A percentile compares a stretch with the other conserved stretches of the same genome.
Conservation (phyloP, 2,329 filamentous ascomycete genomes). For the Hypoxylon sp. region DNA sequence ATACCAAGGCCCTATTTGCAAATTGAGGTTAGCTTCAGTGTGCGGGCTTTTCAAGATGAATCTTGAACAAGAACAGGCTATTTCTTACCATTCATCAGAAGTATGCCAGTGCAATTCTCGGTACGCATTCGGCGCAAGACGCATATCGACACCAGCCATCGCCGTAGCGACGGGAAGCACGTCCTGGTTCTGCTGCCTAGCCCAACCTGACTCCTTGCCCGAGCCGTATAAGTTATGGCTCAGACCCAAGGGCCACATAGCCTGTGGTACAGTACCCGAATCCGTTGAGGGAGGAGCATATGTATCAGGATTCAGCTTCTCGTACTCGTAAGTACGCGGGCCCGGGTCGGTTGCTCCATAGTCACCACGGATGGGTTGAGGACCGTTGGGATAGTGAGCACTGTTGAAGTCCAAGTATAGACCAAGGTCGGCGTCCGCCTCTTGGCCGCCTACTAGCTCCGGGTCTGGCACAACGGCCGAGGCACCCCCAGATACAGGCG, state of each 20-base stretch:
- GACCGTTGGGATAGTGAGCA: constrained; percentile 58
- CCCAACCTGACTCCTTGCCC: constrained; percentile 65
- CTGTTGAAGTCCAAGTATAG: constrained; percentile 68
- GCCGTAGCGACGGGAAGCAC: constrained; percentile 65
- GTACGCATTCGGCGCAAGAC: constrained; percentile 69
- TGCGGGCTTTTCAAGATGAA: neutral
- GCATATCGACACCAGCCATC: constrained; percentile 74
- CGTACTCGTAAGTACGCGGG: constrained; percentile 65
- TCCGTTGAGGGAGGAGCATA: constrained; percentile 70
- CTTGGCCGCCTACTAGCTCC: constrained; percentile 65
- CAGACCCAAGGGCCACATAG: constrained; percentile 70
- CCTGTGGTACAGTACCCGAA: constrained; percentile 62
- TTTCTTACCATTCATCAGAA: constrained; percentile 54
- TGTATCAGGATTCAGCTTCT: constrained; percentile 69
- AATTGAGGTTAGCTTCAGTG: constrained; percentile 25
- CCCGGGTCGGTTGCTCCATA: constrained; percentile 67
- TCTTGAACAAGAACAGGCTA: neutral
- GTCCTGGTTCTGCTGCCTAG: constrained; percentile 66
- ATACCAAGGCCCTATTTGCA: constrained; percentile 59
- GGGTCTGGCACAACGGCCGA: constrained; percentile 59
- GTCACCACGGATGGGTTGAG: constrained; percentile 69
- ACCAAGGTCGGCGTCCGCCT: constrained; percentile 65
- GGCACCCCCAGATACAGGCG: constrained; percentile 57
- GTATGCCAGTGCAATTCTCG: constrained; percentile 76
- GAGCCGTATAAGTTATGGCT: constrained; percentile 64